Evolutionary conservation across 2,329 filamentous ascomycete genomes (phyloP).

Genomic region (Nannizziopsis arthrosporioides): DNA sequence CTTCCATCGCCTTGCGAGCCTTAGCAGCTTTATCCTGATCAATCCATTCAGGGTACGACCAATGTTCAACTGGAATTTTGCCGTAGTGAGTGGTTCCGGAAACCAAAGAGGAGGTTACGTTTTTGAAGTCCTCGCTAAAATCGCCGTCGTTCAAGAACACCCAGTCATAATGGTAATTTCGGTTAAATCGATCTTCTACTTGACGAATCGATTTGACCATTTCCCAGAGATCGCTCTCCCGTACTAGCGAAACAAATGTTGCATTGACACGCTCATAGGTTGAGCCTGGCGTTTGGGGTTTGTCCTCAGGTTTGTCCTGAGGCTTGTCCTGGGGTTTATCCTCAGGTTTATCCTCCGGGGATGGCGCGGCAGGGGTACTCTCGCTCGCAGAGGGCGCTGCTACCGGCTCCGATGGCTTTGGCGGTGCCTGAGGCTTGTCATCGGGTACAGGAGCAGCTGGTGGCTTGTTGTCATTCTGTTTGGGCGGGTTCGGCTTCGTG

Average conservation of each 20-base stretch:
- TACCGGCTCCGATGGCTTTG: neutral
- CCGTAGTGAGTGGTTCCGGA: constrained; percentile 89
- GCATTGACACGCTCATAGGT: constrained; percentile 68
- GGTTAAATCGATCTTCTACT: constrained; percentile 96
- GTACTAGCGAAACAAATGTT: constrained; percentile 89
- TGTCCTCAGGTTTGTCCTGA: constrained; percentile 1
- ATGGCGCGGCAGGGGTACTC: neutral
- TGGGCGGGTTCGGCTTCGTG: constrained; percentile 2
- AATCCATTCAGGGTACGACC: constrained; percentile 93
- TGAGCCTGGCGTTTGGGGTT: constrained; percentile 14
- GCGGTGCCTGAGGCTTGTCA: neutral
- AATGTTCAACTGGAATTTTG: constrained; percentile 79
- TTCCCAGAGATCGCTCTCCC: constrained; percentile 91
- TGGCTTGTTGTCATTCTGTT: neutral
- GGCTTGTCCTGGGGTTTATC: neutral
- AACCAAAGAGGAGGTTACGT: constrained; percentile 75
- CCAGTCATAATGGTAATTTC: constrained; percentile 96
- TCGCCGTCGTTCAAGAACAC: constrained; percentile 95
- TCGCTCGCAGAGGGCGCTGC: neutral
- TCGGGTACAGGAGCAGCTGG: neutral
- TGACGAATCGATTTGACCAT: constrained; percentile 92
- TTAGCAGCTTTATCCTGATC: constrained; percentile 86
- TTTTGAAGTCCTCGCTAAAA: constrained; percentile 88
- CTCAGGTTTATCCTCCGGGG: neutral
- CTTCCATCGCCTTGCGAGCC: constrained; percentile 86